phyloP scores from a whole-genome alignment of 2,329 filamentous ascomycete genomes.

The Talaromyces sp. region DNA sequence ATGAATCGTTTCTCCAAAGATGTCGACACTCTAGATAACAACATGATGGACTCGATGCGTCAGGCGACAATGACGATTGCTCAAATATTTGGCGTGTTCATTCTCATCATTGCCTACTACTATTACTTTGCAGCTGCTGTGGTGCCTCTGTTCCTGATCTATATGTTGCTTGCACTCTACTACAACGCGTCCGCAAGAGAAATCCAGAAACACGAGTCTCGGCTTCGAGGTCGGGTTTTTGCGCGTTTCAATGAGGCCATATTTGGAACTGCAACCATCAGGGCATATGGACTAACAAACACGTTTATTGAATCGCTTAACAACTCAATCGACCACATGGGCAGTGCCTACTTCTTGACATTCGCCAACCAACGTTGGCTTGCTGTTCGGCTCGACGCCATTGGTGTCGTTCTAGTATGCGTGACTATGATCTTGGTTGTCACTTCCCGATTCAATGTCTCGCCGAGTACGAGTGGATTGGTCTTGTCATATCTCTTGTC shows the following conservation, averaged over 20 bases:
- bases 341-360: slow-evolving; percentile 88
- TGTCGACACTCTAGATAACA: slow-evolving; percentile 90
- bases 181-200: slow-evolving; percentile 83
- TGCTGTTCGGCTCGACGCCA: slow-evolving; percentile 74
- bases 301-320: slow-evolving; percentile 69
- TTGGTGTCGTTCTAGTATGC: slow-evolving; percentile 81
- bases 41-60: slow-evolving; percentile 73
- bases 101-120: slow-evolving; percentile 82
- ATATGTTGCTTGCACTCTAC: slow-evolving; percentile 73
- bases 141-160: slow-evolving; percentile 61
- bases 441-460: slow-evolving; percentile 54
- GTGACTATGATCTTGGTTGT: slow-evolving; percentile 81
- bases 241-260: slow-evolving; percentile 84
- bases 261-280: slow-evolving; percentile 69
- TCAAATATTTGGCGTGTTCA: slow-evolving; percentile 73
- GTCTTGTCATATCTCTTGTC: slow-evolving; percentile 90
- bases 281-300: slow-evolving; percentile 77
- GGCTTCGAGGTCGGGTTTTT: slow-evolving; percentile 68
- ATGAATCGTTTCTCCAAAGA: slow-evolving; percentile 89
- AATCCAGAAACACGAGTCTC: slow-evolving; percentile 82
- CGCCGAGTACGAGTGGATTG: slow-evolving; percentile 75
- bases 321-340: slow-evolving; percentile 78
- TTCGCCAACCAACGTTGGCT: slow-evolving; percentile 96
- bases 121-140: slow-evolving; percentile 70
- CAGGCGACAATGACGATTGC: slow-evolving; percentile 83